phyloP scores from a whole-genome alignment of 805 yeast genomes.

The Cyberlindnera americana region DNA sequence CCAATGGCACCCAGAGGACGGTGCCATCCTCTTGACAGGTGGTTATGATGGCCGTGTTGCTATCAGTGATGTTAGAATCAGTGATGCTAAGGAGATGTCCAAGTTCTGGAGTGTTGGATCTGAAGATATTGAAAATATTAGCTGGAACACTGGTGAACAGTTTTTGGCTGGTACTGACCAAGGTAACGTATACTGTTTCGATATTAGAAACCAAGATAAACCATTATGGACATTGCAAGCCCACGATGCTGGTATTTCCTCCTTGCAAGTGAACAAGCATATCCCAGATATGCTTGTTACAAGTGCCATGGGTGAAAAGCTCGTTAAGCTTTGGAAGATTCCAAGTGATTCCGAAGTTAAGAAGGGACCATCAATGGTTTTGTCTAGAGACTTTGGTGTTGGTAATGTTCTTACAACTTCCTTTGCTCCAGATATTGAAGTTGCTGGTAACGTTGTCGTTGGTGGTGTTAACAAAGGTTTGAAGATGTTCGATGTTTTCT shows the following conservation, averaged over 20 bases:
- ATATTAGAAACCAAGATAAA: conserved; percentile 60
- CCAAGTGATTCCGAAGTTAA: conserved; percentile 28
- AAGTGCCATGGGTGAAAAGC: conserved; percentile 88
- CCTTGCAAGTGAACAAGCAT: conserved; percentile 64
- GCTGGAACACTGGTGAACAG: conserved; percentile 58
- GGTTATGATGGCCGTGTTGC: conserved; percentile 88
- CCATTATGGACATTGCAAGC: conserved; percentile 97
- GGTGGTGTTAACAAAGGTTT: conserved; percentile 86
- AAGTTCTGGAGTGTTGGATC: conserved; percentile 63
- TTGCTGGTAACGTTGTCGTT: conserved; percentile 75
- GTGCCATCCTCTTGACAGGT: conserved; percentile 75
- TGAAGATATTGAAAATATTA: conserved; percentile 81
- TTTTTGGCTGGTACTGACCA: conserved; percentile 89
- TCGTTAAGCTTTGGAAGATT: conserved; percentile 84
- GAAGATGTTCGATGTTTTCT: conserved; percentile 90
- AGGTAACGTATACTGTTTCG: conserved; percentile 87
- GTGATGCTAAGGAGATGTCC: conserved; percentile 55
- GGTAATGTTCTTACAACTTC: conserved; percentile 84
- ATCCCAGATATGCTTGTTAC: conserved; percentile 76
- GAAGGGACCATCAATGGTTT: conserved; percentile 74
- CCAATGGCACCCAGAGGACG: conserved; percentile 76
- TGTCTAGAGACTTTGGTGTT: conserved; percentile 88
- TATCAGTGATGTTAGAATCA: conserved; percentile 79
- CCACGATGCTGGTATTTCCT: conserved; percentile 90
- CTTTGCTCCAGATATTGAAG: conserved; percentile 85